phyloP scores from a whole-genome alignment of 495 filamentous ascomycete genomes.

The Trichoderma orchidacearum region DNA sequence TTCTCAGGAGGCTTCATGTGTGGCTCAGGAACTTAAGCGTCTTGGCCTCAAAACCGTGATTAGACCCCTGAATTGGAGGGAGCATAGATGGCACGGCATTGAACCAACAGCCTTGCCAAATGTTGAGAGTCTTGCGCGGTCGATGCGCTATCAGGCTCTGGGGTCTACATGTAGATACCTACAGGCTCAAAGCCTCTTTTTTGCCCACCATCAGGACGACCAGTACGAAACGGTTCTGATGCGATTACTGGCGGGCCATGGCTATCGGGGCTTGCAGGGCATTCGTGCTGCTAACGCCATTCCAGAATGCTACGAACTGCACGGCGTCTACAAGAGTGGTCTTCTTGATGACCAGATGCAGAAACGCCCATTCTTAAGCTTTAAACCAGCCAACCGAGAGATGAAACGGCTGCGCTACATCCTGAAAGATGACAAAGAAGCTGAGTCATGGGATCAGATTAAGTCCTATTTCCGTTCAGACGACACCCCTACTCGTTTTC shows the following conservation, averaged over 20 bases:
- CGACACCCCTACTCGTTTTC: not conserved
- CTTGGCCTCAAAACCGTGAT: slow-evolving; percentile 13
- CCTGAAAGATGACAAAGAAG: slow-evolving; percentile 6
- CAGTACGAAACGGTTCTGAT: slow-evolving; percentile 78
- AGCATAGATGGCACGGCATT: slow-evolving; percentile 1
- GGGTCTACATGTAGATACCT: slow-evolving; percentile 42
- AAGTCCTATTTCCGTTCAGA: not conserved
- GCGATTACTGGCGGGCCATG: slow-evolving; percentile 49
- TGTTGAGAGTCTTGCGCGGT: slow-evolving; percentile 69
- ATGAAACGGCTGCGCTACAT: slow-evolving; percentile 10
- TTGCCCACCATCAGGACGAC: slow-evolving; percentile 79
- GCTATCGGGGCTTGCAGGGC: slow-evolving; percentile 51
- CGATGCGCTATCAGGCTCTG: slow-evolving; percentile 56
- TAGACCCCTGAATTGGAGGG: slow-evolving; percentile 24
- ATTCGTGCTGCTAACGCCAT: slow-evolving; percentile 53
- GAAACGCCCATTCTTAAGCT: slow-evolving; percentile 12
- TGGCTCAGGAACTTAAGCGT: slow-evolving; percentile 35
- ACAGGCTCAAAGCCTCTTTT: slow-evolving; percentile 41
- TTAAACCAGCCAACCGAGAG: slow-evolving; percentile 5
- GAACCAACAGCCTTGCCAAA: slow-evolving; percentile 36
- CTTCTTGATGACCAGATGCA: slow-evolving; percentile 24
- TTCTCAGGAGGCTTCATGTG: slow-evolving; percentile 47
- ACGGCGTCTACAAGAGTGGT: slow-evolving; percentile 59
- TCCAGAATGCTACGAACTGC: slow-evolving; percentile 68
- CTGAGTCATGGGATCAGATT: slow-evolving; percentile 2